Conservation (phyloP, 1,139 yeast genomes). For the Magnusiomyces sp. region DNA sequence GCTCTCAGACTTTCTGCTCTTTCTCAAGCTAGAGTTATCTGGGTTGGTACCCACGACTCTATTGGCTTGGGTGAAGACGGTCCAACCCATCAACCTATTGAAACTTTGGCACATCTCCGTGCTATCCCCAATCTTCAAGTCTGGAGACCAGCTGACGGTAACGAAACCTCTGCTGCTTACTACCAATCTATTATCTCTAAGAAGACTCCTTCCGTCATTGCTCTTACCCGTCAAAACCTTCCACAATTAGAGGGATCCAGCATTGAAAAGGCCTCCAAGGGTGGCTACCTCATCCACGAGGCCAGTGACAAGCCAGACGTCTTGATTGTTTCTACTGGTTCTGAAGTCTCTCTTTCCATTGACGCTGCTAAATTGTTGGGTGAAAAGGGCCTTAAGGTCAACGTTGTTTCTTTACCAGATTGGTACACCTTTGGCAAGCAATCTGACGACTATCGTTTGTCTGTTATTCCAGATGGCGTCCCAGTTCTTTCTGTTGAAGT, state of each 20-base stretch:
- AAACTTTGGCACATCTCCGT: constrained; percentile 96
- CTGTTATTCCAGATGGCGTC: constrained; percentile 88
- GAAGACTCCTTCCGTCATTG: constrained; percentile 80
- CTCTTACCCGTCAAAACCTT: constrained; percentile 93
- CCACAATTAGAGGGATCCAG: constrained; percentile 94
- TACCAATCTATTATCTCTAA: constrained; percentile 61
- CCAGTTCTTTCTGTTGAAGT: constrained; percentile 96
- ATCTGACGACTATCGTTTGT: constrained; percentile 65
- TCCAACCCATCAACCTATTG: constrained; percentile 99
- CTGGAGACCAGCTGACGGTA: constrained; percentile 99
- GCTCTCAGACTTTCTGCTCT: constrained; percentile 93
- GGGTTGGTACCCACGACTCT: constrained; percentile 99
- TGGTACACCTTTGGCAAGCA: constrained; percentile 85
- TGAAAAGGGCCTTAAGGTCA: constrained; percentile 54
- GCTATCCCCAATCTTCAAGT: constrained; percentile 91
- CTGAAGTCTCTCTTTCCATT: constrained; percentile 81
- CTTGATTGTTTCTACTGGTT: constrained; percentile 86
- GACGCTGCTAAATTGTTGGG: constrained; percentile 70
- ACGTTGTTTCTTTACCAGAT: constrained; percentile 90
- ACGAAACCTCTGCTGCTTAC: constrained; percentile 97
- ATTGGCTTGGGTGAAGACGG: constrained; percentile 99
- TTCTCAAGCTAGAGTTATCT: constrained; percentile 86
- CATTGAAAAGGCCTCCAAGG: constrained; percentile 85
- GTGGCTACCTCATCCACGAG: constrained; percentile 78
- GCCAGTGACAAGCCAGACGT: constrained; percentile 58